Evolutionary conservation across 306 rosid species (phyloP).

Genomic region (Vicia faba): DNA sequence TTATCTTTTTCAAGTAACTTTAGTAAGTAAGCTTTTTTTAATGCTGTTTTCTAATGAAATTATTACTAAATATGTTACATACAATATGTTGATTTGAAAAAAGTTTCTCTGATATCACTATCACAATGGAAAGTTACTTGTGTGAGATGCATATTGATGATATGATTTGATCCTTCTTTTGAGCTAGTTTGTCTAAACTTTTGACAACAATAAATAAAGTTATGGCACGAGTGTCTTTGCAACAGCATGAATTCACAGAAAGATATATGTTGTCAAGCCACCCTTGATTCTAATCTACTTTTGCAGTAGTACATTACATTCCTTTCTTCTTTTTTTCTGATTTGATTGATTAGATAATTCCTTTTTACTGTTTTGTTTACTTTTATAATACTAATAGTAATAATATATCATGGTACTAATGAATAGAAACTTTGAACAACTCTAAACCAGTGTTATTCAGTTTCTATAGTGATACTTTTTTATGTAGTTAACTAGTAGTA

Average conservation of each 20-base stretch:
- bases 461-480: neutral
- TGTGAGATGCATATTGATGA: constrained; percentile 36
- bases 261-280: constrained; percentile 46
- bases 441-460: neutral
- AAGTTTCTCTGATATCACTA: constrained; percentile 5
- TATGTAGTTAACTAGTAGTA: neutral
- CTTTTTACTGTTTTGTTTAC: neutral
- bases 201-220: constrained; percentile 51
- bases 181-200: constrained; percentile 53
- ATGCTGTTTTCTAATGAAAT: neutral
- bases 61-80: constrained; percentile 4
- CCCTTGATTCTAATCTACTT: constrained; percentile 47
- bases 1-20: neutral
- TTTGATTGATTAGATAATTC: constrained; percentile 41
- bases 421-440: constrained; percentile 12
- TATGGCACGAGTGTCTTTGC: constrained; percentile 26
- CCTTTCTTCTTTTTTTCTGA: constrained; percentile 29
- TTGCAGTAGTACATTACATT: constrained; percentile 46
- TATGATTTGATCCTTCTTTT: constrained; percentile 48
- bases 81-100: neutral
- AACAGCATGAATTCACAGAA: constrained; percentile 45
- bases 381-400: neutral
- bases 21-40: neutral
- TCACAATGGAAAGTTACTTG: constrained; percentile 34
- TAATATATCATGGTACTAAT: neutral